Conservation (phyloP, 2,329 filamentous ascomycete species). For the Aspergillus unguis region DNA sequence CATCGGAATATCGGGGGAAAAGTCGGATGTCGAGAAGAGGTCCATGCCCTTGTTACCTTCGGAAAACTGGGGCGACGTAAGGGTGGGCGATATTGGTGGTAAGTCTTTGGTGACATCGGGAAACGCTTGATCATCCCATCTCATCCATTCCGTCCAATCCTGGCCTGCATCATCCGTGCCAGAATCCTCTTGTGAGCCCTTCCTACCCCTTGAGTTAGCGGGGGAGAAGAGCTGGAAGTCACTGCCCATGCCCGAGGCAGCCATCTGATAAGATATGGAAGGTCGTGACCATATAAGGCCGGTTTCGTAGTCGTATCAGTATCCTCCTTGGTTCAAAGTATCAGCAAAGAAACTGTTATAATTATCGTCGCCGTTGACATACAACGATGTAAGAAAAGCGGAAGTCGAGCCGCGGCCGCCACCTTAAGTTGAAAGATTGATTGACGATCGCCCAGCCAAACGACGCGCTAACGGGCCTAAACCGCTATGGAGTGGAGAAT, state of each 20-base stretch:
- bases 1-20: constrained; percentile 33
- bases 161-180: constrained; percentile 30
- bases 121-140: constrained; percentile 41
- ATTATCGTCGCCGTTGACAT: constrained; percentile 2
- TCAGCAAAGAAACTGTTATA: constrained; percentile 5
- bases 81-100: constrained; percentile 21
- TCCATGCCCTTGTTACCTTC: constrained; percentile 21
- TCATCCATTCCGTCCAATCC: constrained; percentile 47
- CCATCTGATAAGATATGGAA: constrained; percentile 21
- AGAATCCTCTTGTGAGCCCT: constrained; percentile 19
- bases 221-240: constrained; percentile 37
- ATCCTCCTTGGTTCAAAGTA: not conserved
- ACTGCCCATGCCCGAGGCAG: constrained; percentile 26
- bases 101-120: constrained; percentile 28
- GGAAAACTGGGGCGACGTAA: constrained; percentile 27
- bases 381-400: constrained; percentile 1
- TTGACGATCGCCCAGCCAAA: constrained; percentile 15
- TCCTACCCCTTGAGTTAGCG: constrained; percentile 17
- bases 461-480: constrained; percentile 17
- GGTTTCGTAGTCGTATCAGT: constrained; percentile 1
- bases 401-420: constrained; percentile 3
- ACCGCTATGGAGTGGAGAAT: constrained; percentile 16
- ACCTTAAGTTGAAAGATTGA: constrained; percentile 9
- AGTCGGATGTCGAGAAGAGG: constrained; percentile 20
- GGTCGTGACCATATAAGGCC: constrained; percentile 17